A percentile compares a stretch with the other conserved stretches of the same genome.
Conservation (phyloP, 148 eudicot species). For the Vaccinium myrtillus region DNA sequence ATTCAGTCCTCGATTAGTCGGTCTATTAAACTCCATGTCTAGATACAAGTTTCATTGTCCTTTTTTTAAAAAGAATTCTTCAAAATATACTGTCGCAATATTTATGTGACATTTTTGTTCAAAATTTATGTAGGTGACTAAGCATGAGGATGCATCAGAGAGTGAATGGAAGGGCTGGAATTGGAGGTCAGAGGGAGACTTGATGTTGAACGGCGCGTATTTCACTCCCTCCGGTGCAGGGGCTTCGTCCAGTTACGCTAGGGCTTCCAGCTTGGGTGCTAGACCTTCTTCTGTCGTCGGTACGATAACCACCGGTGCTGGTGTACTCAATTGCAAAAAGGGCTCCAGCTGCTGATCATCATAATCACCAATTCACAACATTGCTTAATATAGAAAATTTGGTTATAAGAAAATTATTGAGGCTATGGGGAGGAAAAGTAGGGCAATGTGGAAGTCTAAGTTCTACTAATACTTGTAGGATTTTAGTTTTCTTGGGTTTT, state of each 20-base stretch:
- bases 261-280: conserved; percentile 73
- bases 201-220: conserved; percentile 61
- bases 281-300: conserved; percentile 53
- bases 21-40: too few species aligned
- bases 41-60: too few species aligned
- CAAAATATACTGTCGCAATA: too few species aligned
- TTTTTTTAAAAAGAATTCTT: too few species aligned
- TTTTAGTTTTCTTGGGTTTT: not conserved
- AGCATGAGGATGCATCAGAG: conserved; percentile 61
- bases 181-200: conserved; percentile 74
- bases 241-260: conserved; percentile 60
- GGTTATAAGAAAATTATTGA: not conserved
- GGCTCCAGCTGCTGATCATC: conserved; percentile 50
- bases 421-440: conserved; percentile 5
- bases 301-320: conserved; percentile 46
- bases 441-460: conserved; percentile 16
- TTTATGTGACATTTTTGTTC: not conserved
- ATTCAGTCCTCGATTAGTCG: too few species aligned
- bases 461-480: not conserved
- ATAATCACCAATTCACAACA: not conserved
- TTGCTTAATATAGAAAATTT: not conserved
- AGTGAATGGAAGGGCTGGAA: conserved; percentile 67
- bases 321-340: conserved; percentile 58
- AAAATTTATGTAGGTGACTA: conserved; percentile 43
- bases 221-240: conserved; percentile 63